These are phyloP conservation scores for Heliophila coronopifolia DNA, from an alignment of 441 rosid genomes.

Conservation along the genomic window DNA sequence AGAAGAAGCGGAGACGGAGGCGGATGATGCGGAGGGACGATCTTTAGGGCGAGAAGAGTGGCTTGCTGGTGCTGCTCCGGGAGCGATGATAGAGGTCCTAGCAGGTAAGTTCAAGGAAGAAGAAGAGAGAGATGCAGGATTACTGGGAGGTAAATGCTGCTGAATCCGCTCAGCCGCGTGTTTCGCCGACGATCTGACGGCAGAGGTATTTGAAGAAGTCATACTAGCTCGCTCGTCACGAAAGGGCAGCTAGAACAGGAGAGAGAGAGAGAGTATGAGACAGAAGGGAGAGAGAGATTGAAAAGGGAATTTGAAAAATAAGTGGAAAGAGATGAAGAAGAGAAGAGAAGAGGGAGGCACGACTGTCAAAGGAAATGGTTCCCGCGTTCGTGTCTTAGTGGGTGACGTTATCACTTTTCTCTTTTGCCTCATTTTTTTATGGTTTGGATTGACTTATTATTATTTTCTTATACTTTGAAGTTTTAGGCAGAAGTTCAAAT, in stretches of 20 bases:
- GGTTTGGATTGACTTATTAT: too few relatives aligned
- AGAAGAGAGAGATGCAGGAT: constrained; percentile 25
- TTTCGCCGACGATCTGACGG: constrained; percentile 30
- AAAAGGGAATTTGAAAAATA: not conserved
- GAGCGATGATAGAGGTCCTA: constrained; percentile 31
- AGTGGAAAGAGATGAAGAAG: not conserved
- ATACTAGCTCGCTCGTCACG: constrained; percentile 3
- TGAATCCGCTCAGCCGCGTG: constrained; percentile 34
- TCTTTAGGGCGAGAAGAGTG: constrained; percentile 45
- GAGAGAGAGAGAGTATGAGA: not conserved
- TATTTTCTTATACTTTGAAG: too few relatives aligned
- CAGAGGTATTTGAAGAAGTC: constrained; percentile 28
- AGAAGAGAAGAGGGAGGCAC: constrained; percentile 23
- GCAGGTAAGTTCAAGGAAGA: constrained; percentile 32
- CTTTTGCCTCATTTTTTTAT: too few relatives aligned
- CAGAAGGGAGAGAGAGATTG: not conserved
- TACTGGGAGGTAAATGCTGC: constrained; percentile 33
- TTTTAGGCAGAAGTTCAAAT: too few relatives aligned
- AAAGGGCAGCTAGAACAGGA: not conserved
- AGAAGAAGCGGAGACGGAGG: constrained; percentile 33
- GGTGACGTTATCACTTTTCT: not conserved
- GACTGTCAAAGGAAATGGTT: constrained; percentile 12
- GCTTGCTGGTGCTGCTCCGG: constrained; percentile 8
- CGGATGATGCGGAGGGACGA: constrained; percentile 29
- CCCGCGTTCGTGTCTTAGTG: constrained; percentile 28